Base-by-base conservation (phyloP, 139 green algal species). In the Picochlorum costavermella region DNA sequence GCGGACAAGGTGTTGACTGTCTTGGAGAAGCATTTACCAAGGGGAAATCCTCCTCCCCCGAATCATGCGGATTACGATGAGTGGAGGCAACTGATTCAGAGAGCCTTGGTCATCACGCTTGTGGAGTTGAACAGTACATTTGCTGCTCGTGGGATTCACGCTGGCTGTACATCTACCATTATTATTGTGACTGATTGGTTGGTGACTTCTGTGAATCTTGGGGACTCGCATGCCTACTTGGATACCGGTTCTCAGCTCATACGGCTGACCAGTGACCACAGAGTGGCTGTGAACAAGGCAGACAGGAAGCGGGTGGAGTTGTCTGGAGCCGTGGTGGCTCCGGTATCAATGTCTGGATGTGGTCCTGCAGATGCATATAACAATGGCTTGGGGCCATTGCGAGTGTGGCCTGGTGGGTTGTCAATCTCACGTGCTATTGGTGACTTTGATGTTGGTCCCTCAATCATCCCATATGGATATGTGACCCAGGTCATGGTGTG, bases 321-420 rank as follows among this genome's bases (percentile, higher is more conserved):
- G n/a, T 60, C 57, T 40, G 75, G 75, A 10, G 62, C 63, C n/a
- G 57, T 61, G 26, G 56, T 84, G 1, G 77, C 77, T 13, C 75
- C 77, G 36, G 71, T 84, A 6, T 69, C 73, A 26, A 37, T 67
- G 14, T 64, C 51, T 12, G 73, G 76, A 61, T 64, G 51, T 20
- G 62, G 71, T 37, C 48, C 17, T 5, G 72, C 66, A 26, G 9
- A 73, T 14, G 36, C 45, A 2, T 37, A 44, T 2, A 59, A 68
- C 50, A 51, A 60, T 11, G 88, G 88, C 6, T 83, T 95, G 26
- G 90, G 90, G 5, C 90, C 90, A 1, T 72, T 97, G 43, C 76
- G 89, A 31, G 73, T 92, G 8, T 97, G 91, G 91, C 91, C 91
- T 3, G 91, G 91, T 6, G 91, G 91, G 4, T 73, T 97, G 56